A percentile compares a stretch with the other conserved stretches of the same genome.
Conservation (phyloP, 805 yeast genomes). For the Saccharomycopsis oosterbeekiorum region DNA sequence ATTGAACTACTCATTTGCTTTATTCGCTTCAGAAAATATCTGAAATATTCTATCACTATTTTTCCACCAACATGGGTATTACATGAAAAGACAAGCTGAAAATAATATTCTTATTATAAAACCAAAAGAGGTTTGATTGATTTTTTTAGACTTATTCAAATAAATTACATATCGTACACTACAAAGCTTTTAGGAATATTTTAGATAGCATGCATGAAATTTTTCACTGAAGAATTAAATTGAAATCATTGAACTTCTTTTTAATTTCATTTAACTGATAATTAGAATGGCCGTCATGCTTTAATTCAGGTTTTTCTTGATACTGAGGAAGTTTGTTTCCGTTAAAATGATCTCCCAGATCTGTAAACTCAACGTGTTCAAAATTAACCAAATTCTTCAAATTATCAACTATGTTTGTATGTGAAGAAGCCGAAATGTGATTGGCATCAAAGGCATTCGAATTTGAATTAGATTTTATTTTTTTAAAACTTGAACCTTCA, state of each 20-base stretch:
- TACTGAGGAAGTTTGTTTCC: not conserved
- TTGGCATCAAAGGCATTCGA: slow-evolving; percentile 9
- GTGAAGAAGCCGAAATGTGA: not conserved
- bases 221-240: slow-evolving; percentile 5
- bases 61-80: no score
- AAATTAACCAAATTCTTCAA: not conserved
- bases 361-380: not conserved
- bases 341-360: not conserved
- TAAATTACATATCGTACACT: no score
- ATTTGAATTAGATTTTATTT: slow-evolving; percentile 21
- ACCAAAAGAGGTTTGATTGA: no score
- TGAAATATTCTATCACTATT: no score
- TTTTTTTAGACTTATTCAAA: no score
- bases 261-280: slow-evolving; percentile 5
- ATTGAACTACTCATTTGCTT: no score
- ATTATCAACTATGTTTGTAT: not conserved
- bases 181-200: not conserved
- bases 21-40: no score
- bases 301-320: not conserved
- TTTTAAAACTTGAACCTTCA: not conserved
- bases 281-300: not conserved
- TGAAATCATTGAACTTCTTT: slow-evolving; percentile 10
- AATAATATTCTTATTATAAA: no score
- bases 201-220: not conserved
- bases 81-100: no score